Evolutionary conservation across 2,329 filamentous ascomycete genomes (phyloP), one percentile per base, ranked within the genome.

Genomic region (Tolypocladium tropicale): DNA sequence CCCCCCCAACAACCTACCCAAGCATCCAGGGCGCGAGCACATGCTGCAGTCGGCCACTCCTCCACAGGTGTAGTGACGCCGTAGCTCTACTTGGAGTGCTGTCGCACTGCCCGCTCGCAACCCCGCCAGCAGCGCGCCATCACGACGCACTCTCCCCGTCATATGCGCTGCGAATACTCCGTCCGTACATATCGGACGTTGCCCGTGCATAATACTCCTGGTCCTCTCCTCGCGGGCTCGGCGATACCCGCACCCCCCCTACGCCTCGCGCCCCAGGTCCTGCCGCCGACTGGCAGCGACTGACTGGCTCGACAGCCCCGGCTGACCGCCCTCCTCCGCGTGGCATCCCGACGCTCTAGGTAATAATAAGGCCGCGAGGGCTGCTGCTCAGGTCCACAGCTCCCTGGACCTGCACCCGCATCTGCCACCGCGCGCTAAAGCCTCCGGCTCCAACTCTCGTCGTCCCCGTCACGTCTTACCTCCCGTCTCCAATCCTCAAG

Each of bases 321-420:
- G 28, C 54, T 55, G 54, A 55, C 54, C 54, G 54, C 54, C 36
- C 36, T 52, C 34, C 48, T 52, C 34, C 48, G 54, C 54, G 46
- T 55, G 54, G 46, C 48, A 55, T 55, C 48, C 54, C 54, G 46
- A 55, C 28, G 36, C 48, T 36, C n/a, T n/a, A n/a, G n/a, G n/a
- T 43, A 43, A 43, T 55, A 48, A 55, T 48, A 55, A 55, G 48
- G 54, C 54, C 46, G 54, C n/a, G 43, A 34, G 43, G 48, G 36
- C 41, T 49, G 39, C 10, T 25, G 53, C 46, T n/a, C 18, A 32
- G 46, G 46, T 14, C 46, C 46, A 33, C 46, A 41, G 21, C 32
- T 52, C 30, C 50, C 25, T 14, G 39, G 34, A 37, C 23, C 21
- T 28, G 43, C 51, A 39, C 51, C 34, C 28, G 51, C 51, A n/a